These are phyloP conservation scores for Tilletia walkeri DNA, from an alignment of 1,284 basidiomycete species.

Conservation along the genomic window DNA sequence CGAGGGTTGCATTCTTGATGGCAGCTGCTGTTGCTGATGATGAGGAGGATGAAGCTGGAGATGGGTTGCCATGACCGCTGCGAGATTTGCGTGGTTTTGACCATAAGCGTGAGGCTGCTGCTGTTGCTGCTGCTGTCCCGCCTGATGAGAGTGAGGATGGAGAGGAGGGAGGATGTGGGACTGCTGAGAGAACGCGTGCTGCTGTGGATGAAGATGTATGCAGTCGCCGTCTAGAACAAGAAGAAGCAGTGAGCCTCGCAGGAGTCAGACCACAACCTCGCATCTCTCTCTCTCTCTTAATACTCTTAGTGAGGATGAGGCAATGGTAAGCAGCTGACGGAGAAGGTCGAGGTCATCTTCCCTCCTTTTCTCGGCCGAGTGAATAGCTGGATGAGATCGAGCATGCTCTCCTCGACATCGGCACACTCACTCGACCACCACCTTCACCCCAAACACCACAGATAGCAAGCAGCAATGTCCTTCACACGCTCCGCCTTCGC, in stretches of 20 bases:
- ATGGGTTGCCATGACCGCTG: too few relatives aligned
- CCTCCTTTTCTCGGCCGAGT: too few relatives aligned
- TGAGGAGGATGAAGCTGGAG: too few relatives aligned
- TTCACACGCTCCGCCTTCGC: slow-evolving; percentile 11
- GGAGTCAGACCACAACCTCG: not conserved
- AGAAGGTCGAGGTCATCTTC: too few relatives aligned
- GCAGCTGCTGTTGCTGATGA: too few relatives aligned
- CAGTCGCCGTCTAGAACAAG: too few relatives aligned
- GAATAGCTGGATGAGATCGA: not conserved
- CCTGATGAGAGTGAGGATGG: too few relatives aligned
- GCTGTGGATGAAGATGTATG: not conserved
- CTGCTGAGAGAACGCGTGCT: slow-evolving; percentile 1
- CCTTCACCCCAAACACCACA: not conserved
- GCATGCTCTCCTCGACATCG: not conserved
- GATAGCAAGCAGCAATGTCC: not conserved
- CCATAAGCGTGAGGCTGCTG: too few relatives aligned
- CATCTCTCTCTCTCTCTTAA: not conserved
- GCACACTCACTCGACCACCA: not conserved
- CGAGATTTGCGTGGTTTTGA: too few relatives aligned
- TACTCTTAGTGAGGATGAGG: not conserved
- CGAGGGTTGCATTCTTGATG: too few relatives aligned
- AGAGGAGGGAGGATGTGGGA: not conserved
- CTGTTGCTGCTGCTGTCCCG: too few relatives aligned
- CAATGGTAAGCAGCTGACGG: too few relatives aligned
- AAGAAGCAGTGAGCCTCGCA: not conserved